Conservation (phyloP, 352 stramenopile species). For the Elongisporangium senticosum region DNA sequence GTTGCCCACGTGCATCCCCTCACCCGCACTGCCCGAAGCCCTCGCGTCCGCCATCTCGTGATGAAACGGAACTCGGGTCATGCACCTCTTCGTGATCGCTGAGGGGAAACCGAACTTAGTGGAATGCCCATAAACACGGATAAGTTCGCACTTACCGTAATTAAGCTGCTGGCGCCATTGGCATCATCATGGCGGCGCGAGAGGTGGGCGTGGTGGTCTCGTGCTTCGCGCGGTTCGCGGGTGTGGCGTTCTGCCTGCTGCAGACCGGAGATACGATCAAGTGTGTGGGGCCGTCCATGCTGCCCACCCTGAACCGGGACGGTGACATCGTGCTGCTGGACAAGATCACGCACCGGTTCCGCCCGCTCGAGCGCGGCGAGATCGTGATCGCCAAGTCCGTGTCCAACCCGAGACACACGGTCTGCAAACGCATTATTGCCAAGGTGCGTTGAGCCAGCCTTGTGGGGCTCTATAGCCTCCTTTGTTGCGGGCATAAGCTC, state of each 20-base stretch:
- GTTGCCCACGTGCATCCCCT: neutral
- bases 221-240: constrained; percentile 73
- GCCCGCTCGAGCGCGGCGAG: constrained; percentile 63
- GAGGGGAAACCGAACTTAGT: neutral
- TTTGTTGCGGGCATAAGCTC: neutral
- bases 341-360: constrained; percentile 73
- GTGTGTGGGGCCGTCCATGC: constrained; percentile 87
- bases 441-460: constrained; percentile 16
- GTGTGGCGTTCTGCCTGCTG: constrained; percentile 62
- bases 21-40: neutral
- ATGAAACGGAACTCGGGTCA: neutral
- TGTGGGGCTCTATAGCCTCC: neutral
- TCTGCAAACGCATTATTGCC: constrained; percentile 89
- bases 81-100: neutral
- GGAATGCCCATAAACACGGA: neutral
- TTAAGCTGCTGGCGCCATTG: neutral
- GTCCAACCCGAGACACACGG: constrained; percentile 76
- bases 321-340: constrained; percentile 89
- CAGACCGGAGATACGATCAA: constrained; percentile 79
- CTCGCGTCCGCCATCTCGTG: neutral
- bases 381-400: constrained; percentile 87
- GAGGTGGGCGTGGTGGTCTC: constrained; percentile 48
- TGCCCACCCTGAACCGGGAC: constrained; percentile 85
- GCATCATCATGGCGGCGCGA: constrained; percentile 14
- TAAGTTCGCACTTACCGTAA: neutral